Percentiles rank a stretch among this genome's conserved stretches.
These are phyloP conservation scores for Alloascoidea africana DNA, from an alignment of 805 yeast genomes.

Conservation along the genomic window DNA sequence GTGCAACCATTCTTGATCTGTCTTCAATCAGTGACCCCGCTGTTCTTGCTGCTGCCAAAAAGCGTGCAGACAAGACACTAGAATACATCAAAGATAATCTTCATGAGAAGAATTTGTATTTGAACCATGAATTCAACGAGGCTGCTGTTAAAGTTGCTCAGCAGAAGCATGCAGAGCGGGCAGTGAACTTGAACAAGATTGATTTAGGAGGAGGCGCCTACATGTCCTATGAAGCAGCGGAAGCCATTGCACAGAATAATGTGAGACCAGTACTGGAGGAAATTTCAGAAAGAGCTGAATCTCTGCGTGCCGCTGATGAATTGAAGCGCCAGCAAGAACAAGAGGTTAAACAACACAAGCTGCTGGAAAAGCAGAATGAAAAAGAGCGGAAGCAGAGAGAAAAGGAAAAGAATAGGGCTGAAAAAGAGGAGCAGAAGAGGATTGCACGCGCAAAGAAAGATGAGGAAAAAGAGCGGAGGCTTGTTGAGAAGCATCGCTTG, in stretches of 20 bases:
- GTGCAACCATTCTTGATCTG: background rate
- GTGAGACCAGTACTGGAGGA: constrained; percentile 76
- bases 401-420: constrained; percentile 17
- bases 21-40: constrained; percentile 22
- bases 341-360: constrained; percentile 17
- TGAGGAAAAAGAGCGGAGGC: background rate
- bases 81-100: constrained; percentile 24
- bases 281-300: constrained; percentile 50
- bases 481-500: constrained; percentile 11
- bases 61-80: constrained; percentile 28
- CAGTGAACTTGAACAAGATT: constrained; percentile 36
- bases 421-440: constrained; percentile 3
- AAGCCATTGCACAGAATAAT: constrained; percentile 60
- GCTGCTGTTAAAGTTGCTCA: constrained; percentile 70
- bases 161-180: constrained; percentile 43
- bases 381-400: constrained; percentile 26
- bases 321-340: constrained; percentile 22
- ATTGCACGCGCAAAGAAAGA: background rate
- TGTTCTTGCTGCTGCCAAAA: constrained; percentile 35
- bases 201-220: constrained; percentile 81
- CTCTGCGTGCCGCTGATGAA: constrained; percentile 46
- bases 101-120: constrained; percentile 22
- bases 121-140: constrained; percentile 44
- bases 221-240: constrained; percentile 62
- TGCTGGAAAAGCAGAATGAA: constrained; percentile 15